Evolutionary conservation across 208 protist genomes (phyloP), one percentile per base, ranked within the genome.

Genomic region (Herpetomonas tarakana): DNA sequence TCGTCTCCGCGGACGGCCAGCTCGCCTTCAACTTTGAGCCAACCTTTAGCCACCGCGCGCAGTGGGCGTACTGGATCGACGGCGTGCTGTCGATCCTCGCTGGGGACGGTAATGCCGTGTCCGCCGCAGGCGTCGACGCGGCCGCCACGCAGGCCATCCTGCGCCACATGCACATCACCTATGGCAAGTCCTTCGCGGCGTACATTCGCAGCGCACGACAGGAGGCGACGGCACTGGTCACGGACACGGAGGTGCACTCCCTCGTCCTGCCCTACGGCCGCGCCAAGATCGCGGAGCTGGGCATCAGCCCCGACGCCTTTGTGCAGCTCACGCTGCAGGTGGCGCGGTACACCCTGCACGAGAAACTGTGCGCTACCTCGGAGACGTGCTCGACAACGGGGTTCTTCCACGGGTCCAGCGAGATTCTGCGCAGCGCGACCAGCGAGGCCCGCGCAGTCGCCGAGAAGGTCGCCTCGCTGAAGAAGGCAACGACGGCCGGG

Each of bases 1-100:
- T 95, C 65, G 79, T 97, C 49, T 90, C 83, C 24, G 84, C 83
- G 22, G 84, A 92, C 46, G 86, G 91, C 27, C 77, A 84, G 24
- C 76, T 88, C 12, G 88, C 86, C 6, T 92, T 95, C 49, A 95
- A 95, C 72, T 94, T 92, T 56, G 91, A 97, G 73, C 52, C 88
- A 18, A 77, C 87, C 14, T 66, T 57, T 25, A 91, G 91, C 58
- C 83, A 93, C 44, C 71, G 83, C 27, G 70, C 84, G 53, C 82
- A 92, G 61, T 97, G 91, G 91, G 63, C 68, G 14, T 76, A 83
- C 44, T 94, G 86, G 83, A 79, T 97, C 44, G 70, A 75, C 21
- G 84, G 90, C 47, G 69, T 94, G 12, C 71, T 94, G 14, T 24
- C 53, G 21, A 67, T 80, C 24, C n/a, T 68, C 30, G 28, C 65